Conservation (phyloP, 225 moss, liverwort and hornwort species). For the Sphagnum tenellum region DNA sequence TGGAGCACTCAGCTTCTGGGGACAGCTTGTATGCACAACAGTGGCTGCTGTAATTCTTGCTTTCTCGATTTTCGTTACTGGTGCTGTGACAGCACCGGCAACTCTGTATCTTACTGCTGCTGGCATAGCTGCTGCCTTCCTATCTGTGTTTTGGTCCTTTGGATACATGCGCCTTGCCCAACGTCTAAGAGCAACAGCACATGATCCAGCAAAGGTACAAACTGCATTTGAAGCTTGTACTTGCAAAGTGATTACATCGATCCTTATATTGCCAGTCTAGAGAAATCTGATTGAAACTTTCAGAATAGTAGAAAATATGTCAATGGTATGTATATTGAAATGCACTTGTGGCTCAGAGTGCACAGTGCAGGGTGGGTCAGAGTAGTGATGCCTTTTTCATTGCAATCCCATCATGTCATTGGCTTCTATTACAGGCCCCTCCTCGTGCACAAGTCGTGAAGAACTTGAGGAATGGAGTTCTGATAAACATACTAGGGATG, state of each 20-base stretch:
- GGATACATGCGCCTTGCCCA: conserved; percentile 77
- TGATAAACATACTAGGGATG: conserved; percentile 83
- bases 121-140: conserved; percentile 86
- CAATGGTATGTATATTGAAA: too few relatives aligned
- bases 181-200: background rate
- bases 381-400: too few relatives aligned
- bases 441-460: conserved; percentile 89
- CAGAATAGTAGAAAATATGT: too few relatives aligned
- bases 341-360: too few relatives aligned
- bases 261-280: too few relatives aligned
- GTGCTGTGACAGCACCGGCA: conserved; percentile 80
- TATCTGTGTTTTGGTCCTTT: conserved; percentile 94
- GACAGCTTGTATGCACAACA: conserved; percentile 78
- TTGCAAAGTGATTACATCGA: too few relatives aligned
- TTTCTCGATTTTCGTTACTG: conserved; percentile 71
- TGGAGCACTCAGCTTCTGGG: conserved; percentile 89
- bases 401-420: too few relatives aligned
- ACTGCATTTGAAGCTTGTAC: too few relatives aligned
- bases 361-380: too few relatives aligned
- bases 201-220: too few relatives aligned
- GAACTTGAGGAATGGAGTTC: conserved; percentile 78
- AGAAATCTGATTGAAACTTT: too few relatives aligned
- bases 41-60: conserved; percentile 87
- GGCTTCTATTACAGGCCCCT: conserved; percentile 51
- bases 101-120: conserved; percentile 81